phyloP scores from a whole-genome alignment of 2,329 filamentous ascomycete genomes.

The Sclerotiophoma versabilis region DNA sequence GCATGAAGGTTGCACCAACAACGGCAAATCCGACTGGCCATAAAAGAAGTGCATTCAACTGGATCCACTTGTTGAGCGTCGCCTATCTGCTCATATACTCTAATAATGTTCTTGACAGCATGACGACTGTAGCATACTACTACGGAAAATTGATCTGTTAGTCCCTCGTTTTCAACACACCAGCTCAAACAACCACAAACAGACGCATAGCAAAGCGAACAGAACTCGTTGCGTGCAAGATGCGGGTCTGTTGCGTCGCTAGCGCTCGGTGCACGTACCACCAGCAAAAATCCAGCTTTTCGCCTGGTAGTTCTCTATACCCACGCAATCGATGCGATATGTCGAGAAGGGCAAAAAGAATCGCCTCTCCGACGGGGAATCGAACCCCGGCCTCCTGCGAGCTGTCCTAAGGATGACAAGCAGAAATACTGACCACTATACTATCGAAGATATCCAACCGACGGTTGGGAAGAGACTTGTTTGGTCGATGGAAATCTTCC shows the following conservation, averaged over 20 bases:
- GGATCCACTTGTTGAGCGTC: background rate
- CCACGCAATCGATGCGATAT: too few species aligned
- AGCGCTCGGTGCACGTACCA: background rate
- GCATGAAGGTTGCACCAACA: background rate
- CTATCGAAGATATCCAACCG: conserved; percentile 18
- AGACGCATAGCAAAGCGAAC: background rate
- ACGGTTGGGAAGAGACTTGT: conserved; percentile 9
- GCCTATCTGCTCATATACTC: background rate
- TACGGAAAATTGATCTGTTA: too few species aligned
- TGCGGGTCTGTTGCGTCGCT: background rate
- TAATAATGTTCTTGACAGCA: background rate
- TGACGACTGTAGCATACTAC: too few species aligned
- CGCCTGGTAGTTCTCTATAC: too few species aligned
- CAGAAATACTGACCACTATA: conserved; percentile 19
- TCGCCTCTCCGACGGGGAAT: conserved; percentile 21
- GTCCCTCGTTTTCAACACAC: too few species aligned
- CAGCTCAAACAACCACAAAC: background rate
- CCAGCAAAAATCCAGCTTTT: background rate
- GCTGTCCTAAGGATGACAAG: conserved; percentile 13
- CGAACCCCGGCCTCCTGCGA: conserved; percentile 20
- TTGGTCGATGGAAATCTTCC: background rate
- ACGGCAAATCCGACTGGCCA: background rate
- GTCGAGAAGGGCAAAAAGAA: background rate
- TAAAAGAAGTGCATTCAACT: background rate
- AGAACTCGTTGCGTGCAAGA: background rate